Evolutionary conservation across 345 rosid genomes (phyloP).

Genomic region (Populus ilicifolia): DNA sequence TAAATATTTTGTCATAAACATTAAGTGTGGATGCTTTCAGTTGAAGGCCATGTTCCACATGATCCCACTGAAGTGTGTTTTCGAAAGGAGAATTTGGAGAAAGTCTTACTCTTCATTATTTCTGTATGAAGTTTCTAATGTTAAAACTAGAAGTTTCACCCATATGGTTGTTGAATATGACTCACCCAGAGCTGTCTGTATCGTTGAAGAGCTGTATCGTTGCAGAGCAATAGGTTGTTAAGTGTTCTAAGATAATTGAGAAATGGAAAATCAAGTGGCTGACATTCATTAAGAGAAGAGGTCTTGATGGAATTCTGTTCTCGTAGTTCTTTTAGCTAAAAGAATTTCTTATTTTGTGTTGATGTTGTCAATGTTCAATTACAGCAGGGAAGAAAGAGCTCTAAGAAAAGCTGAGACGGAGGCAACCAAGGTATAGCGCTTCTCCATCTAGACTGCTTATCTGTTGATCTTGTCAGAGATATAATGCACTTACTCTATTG

Average conservation of each 20-base stretch:
- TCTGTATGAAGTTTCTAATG: background rate
- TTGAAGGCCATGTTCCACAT: background rate
- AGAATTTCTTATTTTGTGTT: background rate
- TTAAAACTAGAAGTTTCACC: background rate
- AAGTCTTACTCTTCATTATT: background rate
- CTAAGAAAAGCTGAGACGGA: constrained; percentile 96
- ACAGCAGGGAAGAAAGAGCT: constrained; percentile 78
- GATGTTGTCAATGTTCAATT: constrained; percentile 20
- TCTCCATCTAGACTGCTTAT: constrained; percentile 1
- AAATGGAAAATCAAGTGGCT: constrained; percentile 76
- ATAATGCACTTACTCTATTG: background rate
- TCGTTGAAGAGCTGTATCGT: constrained; percentile 70
- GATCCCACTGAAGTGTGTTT: background rate
- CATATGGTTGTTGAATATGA: background rate
- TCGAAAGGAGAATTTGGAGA: background rate
- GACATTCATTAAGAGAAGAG: constrained; percentile 79
- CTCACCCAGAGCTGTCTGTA: background rate
- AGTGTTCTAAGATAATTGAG: constrained; percentile 85
- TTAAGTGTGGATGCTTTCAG: background rate
- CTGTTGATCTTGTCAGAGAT: background rate
- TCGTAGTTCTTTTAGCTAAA: background rate
- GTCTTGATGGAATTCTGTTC: constrained; percentile 30
- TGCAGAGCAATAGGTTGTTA: constrained; percentile 75
- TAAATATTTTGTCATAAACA: background rate
- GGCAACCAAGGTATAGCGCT: constrained; percentile 66